phyloP scores from a whole-genome alignment of 495 filamentous ascomycete genomes.

The Xylaria palmicola region DNA sequence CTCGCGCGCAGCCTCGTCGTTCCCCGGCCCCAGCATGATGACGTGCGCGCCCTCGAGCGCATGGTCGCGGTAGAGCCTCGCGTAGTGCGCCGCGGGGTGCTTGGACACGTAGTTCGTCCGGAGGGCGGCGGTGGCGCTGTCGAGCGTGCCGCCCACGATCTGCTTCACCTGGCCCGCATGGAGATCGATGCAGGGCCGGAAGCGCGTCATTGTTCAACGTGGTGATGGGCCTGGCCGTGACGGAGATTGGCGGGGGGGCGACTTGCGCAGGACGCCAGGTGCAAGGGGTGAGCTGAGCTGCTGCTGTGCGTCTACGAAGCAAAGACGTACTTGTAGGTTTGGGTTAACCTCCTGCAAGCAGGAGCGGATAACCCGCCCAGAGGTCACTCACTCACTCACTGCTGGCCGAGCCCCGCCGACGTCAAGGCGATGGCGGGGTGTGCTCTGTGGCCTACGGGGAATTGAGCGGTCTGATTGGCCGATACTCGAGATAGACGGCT shows the following conservation, averaged over 20 bases:
- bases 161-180: slow-evolving; percentile 96
- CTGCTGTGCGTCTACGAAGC: too few species aligned
- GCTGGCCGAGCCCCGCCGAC: too few species aligned
- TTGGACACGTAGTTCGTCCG: slow-evolving; percentile 90
- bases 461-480: slow-evolving; percentile 19
- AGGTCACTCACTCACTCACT: too few species aligned
- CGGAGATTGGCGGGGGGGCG: background rate
- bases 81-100: slow-evolving; percentile 76
- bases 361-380: too few species aligned
- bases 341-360: too few species aligned
- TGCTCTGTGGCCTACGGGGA: slow-evolving; percentile 7
- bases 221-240: background rate
- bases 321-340: too few species aligned
- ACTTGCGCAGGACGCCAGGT: background rate
- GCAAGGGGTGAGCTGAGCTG: too few species aligned
- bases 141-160: slow-evolving; percentile 92
- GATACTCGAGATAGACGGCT: background rate
- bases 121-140: slow-evolving; percentile 60
- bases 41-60: slow-evolving; percentile 80
- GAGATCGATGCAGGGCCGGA: slow-evolving; percentile 94
- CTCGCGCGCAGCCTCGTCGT: slow-evolving; percentile 74
- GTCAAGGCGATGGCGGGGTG: slow-evolving; percentile 24
- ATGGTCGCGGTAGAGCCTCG: slow-evolving; percentile 72
- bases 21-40: slow-evolving; percentile 90
- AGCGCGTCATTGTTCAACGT: slow-evolving; percentile 72